Conservation (phyloP, 2,329 filamentous ascomycete genomes). For the Cryphonectria carpinicola region DNA sequence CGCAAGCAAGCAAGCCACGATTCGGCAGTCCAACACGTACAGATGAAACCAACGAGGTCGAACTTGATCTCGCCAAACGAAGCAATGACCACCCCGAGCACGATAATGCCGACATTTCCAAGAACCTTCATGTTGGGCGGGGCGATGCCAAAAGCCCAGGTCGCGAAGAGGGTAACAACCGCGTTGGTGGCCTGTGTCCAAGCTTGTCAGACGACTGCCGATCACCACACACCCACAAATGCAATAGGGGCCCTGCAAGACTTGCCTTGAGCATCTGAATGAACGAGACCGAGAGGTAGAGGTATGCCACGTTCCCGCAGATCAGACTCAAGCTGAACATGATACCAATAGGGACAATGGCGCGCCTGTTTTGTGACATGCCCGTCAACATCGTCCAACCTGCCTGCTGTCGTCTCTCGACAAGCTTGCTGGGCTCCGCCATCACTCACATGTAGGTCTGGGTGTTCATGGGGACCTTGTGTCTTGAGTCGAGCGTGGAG, state of each 20-base stretch:
- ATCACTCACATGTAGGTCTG: constrained; percentile 30
- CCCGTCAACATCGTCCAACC: constrained; percentile 9
- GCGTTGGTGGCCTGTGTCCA: constrained; percentile 76
- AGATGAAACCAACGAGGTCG: constrained; percentile 72
- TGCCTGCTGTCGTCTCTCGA: not conserved
- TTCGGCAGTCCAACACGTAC: constrained; percentile 32
- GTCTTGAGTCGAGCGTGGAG: constrained; percentile 82
- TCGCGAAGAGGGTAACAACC: constrained; percentile 82
- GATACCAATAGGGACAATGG: constrained; percentile 86
- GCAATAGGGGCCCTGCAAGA: not conserved
- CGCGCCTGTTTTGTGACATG: constrained; percentile 57
- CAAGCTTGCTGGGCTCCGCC: not conserved
- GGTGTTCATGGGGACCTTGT: constrained; percentile 89
- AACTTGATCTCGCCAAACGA: constrained; percentile 93
- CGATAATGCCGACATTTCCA: constrained; percentile 87
- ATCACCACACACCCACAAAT: too few species aligned
- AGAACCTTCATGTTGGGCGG: constrained; percentile 80
- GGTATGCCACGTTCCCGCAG: constrained; percentile 87
- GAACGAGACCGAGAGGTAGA: constrained; percentile 88
- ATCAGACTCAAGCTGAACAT: constrained; percentile 93
- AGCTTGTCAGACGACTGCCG: not conserved
- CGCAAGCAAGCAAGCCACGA: not conserved
- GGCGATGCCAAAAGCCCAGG: constrained; percentile 80
- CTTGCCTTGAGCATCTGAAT: constrained; percentile 94
- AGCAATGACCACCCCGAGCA: constrained; percentile 86